Conservation (phyloP, 1,284 basidiomycete genomes). For the Anthracocystis walkeri region DNA sequence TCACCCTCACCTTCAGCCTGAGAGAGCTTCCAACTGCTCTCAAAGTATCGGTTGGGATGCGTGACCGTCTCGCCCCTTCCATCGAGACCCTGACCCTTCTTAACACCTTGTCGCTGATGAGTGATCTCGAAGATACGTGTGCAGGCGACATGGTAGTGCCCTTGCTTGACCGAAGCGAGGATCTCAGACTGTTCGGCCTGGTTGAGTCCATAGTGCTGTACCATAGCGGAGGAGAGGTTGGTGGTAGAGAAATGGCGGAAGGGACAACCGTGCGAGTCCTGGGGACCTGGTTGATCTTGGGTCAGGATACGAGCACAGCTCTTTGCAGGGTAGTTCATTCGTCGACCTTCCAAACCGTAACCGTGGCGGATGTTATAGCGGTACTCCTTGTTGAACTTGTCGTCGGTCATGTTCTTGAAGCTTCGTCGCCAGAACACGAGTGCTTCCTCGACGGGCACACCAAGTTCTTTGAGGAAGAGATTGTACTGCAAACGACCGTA, state of each 20-base stretch:
- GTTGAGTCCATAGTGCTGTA: constrained; percentile 78
- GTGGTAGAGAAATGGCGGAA: constrained; percentile 90
- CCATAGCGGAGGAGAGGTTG: constrained; percentile 83
- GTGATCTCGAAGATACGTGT: constrained; percentile 97
- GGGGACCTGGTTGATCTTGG: constrained; percentile 78
- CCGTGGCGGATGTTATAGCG: constrained; percentile 97
- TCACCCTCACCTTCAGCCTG: constrained; percentile 18
- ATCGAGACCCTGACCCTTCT: constrained; percentile 85
- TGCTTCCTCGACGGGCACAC: constrained; percentile 94
- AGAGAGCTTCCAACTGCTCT: constrained; percentile 70
- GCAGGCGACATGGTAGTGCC: constrained; percentile 95
- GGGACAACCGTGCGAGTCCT: constrained; percentile 90
- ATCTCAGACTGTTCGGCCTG: constrained; percentile 88
- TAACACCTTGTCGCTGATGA: constrained; percentile 78
- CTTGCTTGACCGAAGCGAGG: constrained; percentile 81
- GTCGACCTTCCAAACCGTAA: constrained; percentile 92
- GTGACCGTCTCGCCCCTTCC: constrained; percentile 88
- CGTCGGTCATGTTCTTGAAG: constrained; percentile 81
- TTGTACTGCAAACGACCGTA: constrained; percentile 91
- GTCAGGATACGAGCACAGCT: constrained; percentile 93
- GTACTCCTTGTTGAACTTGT: constrained; percentile 98
- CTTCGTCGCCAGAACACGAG: constrained; percentile 91
- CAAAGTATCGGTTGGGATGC: constrained; percentile 87
- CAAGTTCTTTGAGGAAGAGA: constrained; percentile 89
- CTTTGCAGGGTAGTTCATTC: constrained; percentile 93